These are phyloP conservation scores for Rosa rugosa DNA, from an alignment of 306 rosid genomes.

Conservation along the genomic window DNA sequence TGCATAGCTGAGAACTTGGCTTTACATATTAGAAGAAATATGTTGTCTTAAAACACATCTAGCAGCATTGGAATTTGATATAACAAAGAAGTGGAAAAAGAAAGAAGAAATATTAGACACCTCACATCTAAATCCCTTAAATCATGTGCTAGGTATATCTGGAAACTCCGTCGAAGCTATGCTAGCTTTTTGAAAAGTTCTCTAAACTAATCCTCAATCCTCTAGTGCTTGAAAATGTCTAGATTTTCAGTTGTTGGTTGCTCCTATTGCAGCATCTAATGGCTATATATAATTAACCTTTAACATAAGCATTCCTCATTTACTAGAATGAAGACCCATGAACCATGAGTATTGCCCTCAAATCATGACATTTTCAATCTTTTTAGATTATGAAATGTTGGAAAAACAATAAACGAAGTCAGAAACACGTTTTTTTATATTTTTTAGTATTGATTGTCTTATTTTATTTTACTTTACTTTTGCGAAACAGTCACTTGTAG, in stretches of 20 bases:
- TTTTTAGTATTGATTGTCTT: background rate
- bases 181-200: background rate
- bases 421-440: background rate
- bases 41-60: background rate
- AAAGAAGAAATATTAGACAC: background rate
- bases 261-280: background rate
- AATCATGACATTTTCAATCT: background rate
- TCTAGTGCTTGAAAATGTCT: background rate
- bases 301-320: background rate
- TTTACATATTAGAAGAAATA: background rate
- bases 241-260: background rate
- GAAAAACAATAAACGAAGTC: background rate
- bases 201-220: background rate
- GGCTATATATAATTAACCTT: background rate
- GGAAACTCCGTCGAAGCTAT: background rate
- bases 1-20: background rate
- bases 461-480: background rate
- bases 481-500: background rate
- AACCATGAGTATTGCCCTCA: background rate
- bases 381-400: background rate
- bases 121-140: background rate
- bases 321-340: background rate
- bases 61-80: background rate
- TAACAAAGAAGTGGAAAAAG: background rate
- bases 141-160: background rate